Evolutionary conservation across 108 stramenopile genomes (phyloP), one percentile per base, ranked within the genome.

Genomic region (Cyclostephanos tholiformis): DNA sequence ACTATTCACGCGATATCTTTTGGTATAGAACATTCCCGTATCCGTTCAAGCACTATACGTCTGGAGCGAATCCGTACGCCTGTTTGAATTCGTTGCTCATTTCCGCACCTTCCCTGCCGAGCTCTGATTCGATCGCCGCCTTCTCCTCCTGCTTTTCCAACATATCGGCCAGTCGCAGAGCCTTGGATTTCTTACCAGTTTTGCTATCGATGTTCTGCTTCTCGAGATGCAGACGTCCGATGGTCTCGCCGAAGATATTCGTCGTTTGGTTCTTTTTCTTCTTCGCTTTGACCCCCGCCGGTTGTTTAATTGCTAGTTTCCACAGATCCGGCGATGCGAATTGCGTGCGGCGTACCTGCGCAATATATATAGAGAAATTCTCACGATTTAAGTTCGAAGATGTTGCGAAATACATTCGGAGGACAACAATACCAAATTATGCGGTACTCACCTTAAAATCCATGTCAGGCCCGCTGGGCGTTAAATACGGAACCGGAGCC

Each of bases 201-300:
- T 92, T 89, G 38, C 83, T 86, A 48, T 89, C 92, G 43, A 98
- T 85, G 79, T 99, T 86, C 85, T 99, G 99, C 68, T 85, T 92
- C 58, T 97, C 92, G 60, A 99, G 68, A 82, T 99, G 98, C 59
- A 99, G 75, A 32, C 97, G 88, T 38, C 97, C 99, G 69, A 98
- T 74, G 48, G 90, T 97, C 72, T 99, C 99, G 48, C 98, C 98
- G 69, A 99, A 91, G 29, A 93, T 67, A 70, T 97, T 97, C 29
- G 92, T 93, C 10, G 96, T 88, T 71, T 97, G 94, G 60, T 93
- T 95, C 94, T 99, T 99, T 80, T 87, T 86, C 84, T 87, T 82
- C 74, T 84, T 86, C 60, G 79, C 50, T 56, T 84, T 76, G 58
- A 74, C 71, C 2, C 68, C 85, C 48, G 65, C 57, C 9, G 95